Evolutionary conservation across 352 stramenopile species (phyloP).

Genomic region (Pythium chondricola): DNA sequence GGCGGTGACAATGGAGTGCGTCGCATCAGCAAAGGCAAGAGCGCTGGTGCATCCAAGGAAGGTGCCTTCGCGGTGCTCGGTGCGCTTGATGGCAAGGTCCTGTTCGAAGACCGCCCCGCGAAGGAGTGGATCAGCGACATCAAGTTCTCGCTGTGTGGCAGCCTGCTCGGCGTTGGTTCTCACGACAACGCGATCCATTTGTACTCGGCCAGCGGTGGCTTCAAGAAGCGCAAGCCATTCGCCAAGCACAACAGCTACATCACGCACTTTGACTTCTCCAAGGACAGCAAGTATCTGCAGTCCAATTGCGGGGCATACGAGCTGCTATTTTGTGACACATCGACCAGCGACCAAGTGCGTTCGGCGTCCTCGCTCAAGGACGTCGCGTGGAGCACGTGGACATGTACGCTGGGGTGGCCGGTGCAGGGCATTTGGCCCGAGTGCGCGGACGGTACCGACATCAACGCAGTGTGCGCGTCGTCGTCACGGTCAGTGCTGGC

Average conservation of each 20-base stretch:
- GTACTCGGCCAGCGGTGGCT: conserved; percentile 24
- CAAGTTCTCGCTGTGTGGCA: conserved; percentile 59
- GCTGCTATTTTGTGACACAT: conserved; percentile 86
- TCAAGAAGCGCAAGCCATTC: conserved; percentile 69
- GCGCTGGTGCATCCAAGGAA: conserved; percentile 32
- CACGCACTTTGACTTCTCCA: conserved; percentile 81
- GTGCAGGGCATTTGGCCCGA: conserved; percentile 89
- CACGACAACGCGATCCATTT: conserved; percentile 74
- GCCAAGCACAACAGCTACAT: conserved; percentile 78
- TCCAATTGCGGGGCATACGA: conserved; percentile 88
- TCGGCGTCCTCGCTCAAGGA: conserved; percentile 72
- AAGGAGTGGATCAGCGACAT: conserved; percentile 79
- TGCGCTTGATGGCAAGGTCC: conserved; percentile 18
- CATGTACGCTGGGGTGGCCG: conserved; percentile 85
- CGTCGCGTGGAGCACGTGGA: conserved; percentile 86
- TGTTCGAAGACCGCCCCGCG: conserved; percentile 53
- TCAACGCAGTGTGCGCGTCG: conserved; percentile 74
- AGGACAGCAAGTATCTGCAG: conserved; percentile 57
- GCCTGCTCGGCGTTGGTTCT: conserved; percentile 47
- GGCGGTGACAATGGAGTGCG: conserved; percentile 53
- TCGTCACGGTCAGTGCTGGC: conserved; percentile 63
- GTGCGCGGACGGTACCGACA: conserved; percentile 74
- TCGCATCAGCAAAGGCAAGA: conserved; percentile 25
- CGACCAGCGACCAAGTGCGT: conserved; percentile 74
- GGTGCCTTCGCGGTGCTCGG: conserved; percentile 38